These are phyloP conservation scores for Stachybotrys elegans DNA, from an alignment of 2,329 filamentous ascomycete genomes.

Conservation along the genomic window DNA sequence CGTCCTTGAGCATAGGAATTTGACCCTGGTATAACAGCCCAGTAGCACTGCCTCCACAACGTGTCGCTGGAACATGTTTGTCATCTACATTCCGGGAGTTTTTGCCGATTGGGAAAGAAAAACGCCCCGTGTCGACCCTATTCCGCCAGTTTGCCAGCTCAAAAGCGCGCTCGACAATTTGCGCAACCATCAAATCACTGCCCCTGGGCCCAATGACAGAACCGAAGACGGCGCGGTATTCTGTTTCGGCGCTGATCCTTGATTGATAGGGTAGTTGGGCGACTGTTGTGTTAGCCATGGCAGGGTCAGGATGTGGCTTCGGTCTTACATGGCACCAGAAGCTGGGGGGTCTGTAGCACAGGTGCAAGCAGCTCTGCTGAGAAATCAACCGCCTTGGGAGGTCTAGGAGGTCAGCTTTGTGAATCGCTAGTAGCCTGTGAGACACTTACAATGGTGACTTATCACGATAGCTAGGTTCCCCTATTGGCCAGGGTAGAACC, in stretches of 20 bases:
- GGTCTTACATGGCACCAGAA: constrained; percentile 29
- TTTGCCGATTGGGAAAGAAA: constrained; percentile 20
- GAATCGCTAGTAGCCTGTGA: too few relatives aligned
- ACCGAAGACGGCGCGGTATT: constrained; percentile 24
- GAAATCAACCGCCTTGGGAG: constrained; percentile 18
- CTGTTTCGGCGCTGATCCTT: constrained; percentile 18
- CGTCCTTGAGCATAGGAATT: too few relatives aligned
- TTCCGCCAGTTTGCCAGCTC: constrained; percentile 20
- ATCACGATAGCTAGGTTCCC: constrained; percentile 18
- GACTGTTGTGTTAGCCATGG: constrained; percentile 18
- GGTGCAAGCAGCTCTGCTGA: constrained; percentile 20
- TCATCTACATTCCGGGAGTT: constrained; percentile 4
- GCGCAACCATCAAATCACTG: constrained; percentile 19
- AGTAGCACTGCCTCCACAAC: too few relatives aligned
- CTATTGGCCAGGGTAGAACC: constrained; percentile 20
- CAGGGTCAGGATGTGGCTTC: constrained; percentile 6
- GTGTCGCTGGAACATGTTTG: not conserved
- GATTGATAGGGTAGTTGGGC: constrained; percentile 25
- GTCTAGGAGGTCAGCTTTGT: constrained; percentile 15
- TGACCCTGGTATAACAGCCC: too few relatives aligned
- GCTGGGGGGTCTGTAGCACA: constrained; percentile 23
- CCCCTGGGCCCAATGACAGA: constrained; percentile 22
- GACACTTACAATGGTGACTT: constrained; percentile 9
- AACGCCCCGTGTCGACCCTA: constrained; percentile 20
- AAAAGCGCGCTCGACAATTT: constrained; percentile 22